phyloP scores from a whole-genome alignment of 129 eudicot genomes.

The Artemisia tridentata region DNA sequence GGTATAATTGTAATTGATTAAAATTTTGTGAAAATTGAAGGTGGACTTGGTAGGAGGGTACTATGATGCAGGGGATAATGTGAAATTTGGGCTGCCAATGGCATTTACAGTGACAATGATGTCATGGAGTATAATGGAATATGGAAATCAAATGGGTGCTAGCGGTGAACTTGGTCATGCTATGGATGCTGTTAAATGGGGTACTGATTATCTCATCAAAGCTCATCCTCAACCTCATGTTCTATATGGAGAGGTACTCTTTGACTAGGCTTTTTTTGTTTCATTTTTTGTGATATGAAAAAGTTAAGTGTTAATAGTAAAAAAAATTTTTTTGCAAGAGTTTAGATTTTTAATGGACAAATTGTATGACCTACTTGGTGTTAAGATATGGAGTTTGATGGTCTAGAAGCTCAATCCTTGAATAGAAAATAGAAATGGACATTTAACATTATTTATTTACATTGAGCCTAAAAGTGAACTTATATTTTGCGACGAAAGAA shows the following conservation, averaged over 20 bases:
- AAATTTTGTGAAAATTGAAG: conserved; percentile 25
- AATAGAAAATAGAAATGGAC: too few species aligned
- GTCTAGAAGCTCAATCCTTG: too few species aligned
- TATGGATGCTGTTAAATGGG: conserved; percentile 79
- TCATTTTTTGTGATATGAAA: not conserved
- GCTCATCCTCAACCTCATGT: conserved; percentile 72
- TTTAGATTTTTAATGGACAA: not conserved
- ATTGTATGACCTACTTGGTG: not conserved
- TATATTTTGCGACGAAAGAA: too few species aligned
- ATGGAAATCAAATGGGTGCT: conserved; percentile 39
- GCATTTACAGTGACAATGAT: conserved; percentile 84
- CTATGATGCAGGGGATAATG: conserved; percentile 90
- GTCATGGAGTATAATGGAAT: conserved; percentile 69
- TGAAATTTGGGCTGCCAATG: conserved; percentile 86
- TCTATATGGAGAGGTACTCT: conserved; percentile 59
- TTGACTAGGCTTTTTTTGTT: not conserved
- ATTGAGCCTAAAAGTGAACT: too few species aligned
- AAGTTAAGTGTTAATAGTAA: not conserved
- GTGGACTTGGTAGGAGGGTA: conserved; percentile 94
- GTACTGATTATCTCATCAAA: conserved; percentile 78
- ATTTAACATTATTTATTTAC: too few species aligned
- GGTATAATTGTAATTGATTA: not conserved
- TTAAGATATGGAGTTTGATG: too few species aligned
- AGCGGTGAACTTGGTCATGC: conserved; percentile 57
- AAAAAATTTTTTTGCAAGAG: not conserved